Base-by-base conservation (phyloP, 768 basidiomycete genomes). In the Strobilomyces confusus region DNA sequence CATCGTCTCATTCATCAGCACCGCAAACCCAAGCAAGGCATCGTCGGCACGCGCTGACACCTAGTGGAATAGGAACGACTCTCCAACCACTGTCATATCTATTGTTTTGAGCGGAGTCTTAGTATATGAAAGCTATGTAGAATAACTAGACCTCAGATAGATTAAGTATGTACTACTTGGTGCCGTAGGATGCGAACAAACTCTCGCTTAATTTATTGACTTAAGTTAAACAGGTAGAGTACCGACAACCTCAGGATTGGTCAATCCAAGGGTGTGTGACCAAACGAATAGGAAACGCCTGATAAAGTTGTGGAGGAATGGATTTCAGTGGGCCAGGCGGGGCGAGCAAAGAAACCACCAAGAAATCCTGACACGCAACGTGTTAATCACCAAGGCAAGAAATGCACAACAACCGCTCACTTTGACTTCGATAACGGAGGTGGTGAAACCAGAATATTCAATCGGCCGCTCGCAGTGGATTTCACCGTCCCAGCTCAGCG, bases 401-500 rank as follows among this genome's bases (percentile, higher is more conserved):
- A 32, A 46, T 43, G 44, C 8, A 25, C 3, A 25, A 14, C 48
- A 42, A 20, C 14, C 25, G 56, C 70, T 59, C 51, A 83, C 83
- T 75, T 76, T 79, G 51, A 85, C 77, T 32, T 71, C 62, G 34
- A 84, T 63, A 43, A 74, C 71, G 1, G 72, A 72, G 3, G 76
- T 73, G n/a, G 57, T 63, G 67, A 87, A 87, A 9, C 80, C 72
- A 47, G 80, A 77, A 44, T 72, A 72, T 15, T 66, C 65, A 26
- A 79, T 63, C 25, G 76, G 67, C 12, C 62, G 63, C 4, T 73
- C 66, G 48, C 74, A 69, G 15, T 64, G 65, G 17, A 86, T 62
- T 57, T 80, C 76, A 15, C 86, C 86, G 55, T 81, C 81, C 79
- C 84, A 89, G 61, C 84, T 84, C 5, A 82, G 63, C 50, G 77